These are phyloP conservation scores for Diddensiella santjacobensis DNA, from an alignment of 805 yeast genomes.

Conservation along the genomic window DNA sequence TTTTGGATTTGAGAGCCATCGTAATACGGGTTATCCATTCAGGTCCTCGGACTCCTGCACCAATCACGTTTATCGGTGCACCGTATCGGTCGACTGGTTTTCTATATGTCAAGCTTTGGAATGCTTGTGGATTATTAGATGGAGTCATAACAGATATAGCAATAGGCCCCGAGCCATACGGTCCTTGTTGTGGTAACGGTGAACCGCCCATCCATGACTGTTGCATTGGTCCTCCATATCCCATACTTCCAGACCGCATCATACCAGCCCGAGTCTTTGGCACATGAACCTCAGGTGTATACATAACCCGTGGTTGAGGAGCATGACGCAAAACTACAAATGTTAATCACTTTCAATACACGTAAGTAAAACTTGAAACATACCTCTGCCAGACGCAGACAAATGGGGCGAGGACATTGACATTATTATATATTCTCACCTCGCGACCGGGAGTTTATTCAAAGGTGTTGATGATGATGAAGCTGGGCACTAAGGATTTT, in stretches of 20 bases:
- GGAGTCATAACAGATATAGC: slow-evolving; percentile 35
- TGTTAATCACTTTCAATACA: background rate
- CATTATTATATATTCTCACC: background rate
- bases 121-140: slow-evolving; percentile 29
- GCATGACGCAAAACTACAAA: slow-evolving; percentile 10
- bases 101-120: slow-evolving; percentile 26
- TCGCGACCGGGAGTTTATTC: too few relatives aligned
- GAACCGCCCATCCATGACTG: background rate
- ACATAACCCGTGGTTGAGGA: slow-evolving; percentile 11
- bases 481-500: background rate
- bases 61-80: slow-evolving; percentile 21
- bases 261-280: slow-evolving; percentile 4
- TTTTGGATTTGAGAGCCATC: slow-evolving; percentile 63
- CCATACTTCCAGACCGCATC: background rate
- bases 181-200: background rate
- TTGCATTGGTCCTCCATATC: background rate
- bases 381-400: slow-evolving; percentile 1
- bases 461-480: background rate
- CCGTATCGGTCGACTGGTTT: slow-evolving; percentile 14
- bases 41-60: slow-evolving; percentile 50
- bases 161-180: slow-evolving; percentile 16
- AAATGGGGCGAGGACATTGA: background rate
- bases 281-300: slow-evolving; percentile 8
- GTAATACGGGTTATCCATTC: slow-evolving; percentile 61
- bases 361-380: background rate